These are phyloP conservation scores for Penicillium griseofulvum DNA, from an alignment of 2,329 filamentous ascomycete genomes.

Conservation along the genomic window DNA sequence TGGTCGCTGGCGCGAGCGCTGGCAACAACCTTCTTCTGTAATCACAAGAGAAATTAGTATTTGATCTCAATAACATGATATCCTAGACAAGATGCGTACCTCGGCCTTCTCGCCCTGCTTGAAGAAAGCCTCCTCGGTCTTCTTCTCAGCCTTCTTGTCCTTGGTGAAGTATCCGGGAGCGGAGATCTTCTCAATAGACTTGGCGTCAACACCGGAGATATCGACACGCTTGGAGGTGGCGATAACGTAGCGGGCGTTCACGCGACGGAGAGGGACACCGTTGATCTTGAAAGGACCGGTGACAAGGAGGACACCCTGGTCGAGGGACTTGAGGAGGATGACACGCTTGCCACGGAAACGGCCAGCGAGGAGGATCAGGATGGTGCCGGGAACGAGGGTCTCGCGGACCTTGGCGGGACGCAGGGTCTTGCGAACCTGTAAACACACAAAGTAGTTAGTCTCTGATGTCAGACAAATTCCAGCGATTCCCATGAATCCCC, in stretches of 20 bases:
- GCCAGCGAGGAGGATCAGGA: slow-evolving; percentile 98
- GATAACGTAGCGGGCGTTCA: slow-evolving; percentile 52
- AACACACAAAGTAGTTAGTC: slow-evolving; percentile 28
- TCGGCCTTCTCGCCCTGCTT: slow-evolving; percentile 97
- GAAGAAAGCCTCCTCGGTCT: slow-evolving; percentile 99
- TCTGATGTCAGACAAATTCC: slow-evolving; percentile 11
- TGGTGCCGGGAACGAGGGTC: slow-evolving; percentile 87
- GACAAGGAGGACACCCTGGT: slow-evolving; percentile 96
- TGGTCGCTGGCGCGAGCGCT: slow-evolving; percentile 93
- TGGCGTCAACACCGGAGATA: slow-evolving; percentile 74
- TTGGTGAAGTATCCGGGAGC: slow-evolving; percentile 92
- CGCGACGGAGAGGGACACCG: slow-evolving; percentile 90
- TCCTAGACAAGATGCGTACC: slow-evolving; percentile 57
- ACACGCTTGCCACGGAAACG: slow-evolving; percentile 99
- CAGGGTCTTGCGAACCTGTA: slow-evolving; percentile 89
- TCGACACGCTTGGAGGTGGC: slow-evolving; percentile 51
- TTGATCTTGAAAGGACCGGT: slow-evolving; percentile 99
- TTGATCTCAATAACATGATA: slow-evolving; percentile 4
- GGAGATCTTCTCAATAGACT: slow-evolving; percentile 75
- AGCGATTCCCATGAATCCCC: slow-evolving; percentile 3
- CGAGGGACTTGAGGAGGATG: slow-evolving; percentile 94
- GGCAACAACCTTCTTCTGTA: slow-evolving; percentile 93
- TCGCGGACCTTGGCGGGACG: slow-evolving; percentile 83
- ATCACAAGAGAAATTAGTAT: slow-evolving; percentile 13
- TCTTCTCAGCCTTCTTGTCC: slow-evolving; percentile 87